Evolutionary conservation across 345 rosid genomes (phyloP), one percentile per base, ranked within the genome.

Genomic region (Rhodomyrtus tomentosa): DNA sequence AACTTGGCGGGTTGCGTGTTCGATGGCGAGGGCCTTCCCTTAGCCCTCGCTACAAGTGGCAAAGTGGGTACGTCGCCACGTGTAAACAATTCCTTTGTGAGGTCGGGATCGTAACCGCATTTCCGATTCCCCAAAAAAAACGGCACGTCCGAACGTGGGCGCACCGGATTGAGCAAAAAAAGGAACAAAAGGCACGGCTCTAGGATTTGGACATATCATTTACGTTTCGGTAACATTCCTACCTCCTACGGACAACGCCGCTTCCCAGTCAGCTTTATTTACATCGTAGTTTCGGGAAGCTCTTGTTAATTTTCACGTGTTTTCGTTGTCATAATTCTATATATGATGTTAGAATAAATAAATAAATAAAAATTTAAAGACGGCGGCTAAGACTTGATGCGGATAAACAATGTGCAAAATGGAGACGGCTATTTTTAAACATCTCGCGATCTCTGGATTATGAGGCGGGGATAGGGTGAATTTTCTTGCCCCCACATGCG

Each of bases 21-120:
- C 56, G 74, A 51, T 13, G 51, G 21, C 15, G 73, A 80, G 58
- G 88, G 59, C 55, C n/a, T 11, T 48, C 85, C 49, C n/a, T n/a
- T 83, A 40, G 51, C 83, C 83, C 18, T 6, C 48, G 53, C 50
- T 38, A 80, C 88, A 89, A 84, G 89, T 85, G 87, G 87, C 83
- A 51, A 48, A 21, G 48, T 49, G 72, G 84, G 80, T 24, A 49
- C 90, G 84, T 56, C 50, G 85, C 85, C 90, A 88, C 89, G 88
- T 87, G 82, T 62, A 32, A 16, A 62, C 42, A 62, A 10, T 62
- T 15, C 42, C 42, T 45, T 8, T 45, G 42, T 8, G 10, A 62
- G 24, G 42, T 62, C 74, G 32, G 42, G 74, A 62, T 62, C 3
- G 74, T 21, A 7, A 7, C 74, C 74, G 40, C 74, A 16, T 16